phyloP scores from a whole-genome alignment of 176 grass and related monocot genomes.

The Puya raimondii region DNA sequence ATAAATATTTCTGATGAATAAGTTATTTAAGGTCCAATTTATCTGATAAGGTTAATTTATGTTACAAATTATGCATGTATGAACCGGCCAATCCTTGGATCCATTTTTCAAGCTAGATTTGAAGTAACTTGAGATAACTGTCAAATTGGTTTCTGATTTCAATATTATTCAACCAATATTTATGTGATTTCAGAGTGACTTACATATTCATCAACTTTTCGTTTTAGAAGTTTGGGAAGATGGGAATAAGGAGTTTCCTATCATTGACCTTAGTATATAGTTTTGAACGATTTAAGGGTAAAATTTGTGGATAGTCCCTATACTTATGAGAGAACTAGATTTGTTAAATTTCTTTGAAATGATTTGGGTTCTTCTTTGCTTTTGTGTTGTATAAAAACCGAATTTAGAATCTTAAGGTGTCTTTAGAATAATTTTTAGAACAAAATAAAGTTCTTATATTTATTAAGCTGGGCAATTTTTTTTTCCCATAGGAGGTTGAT shows the following conservation, averaged over 20 bases:
- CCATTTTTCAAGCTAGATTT: neutral
- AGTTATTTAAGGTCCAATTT: conserved; percentile 7
- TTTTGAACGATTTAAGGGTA: neutral
- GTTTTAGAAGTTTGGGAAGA: conserved; percentile 94
- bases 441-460: too few relatives aligned
- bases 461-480: too few relatives aligned
- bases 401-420: too few relatives aligned
- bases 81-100: too few relatives aligned
- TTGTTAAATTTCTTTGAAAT: too few relatives aligned
- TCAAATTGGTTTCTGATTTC: neutral
- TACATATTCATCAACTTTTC: conserved; percentile 66
- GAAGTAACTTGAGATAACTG: neutral
- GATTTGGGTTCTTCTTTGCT: too few relatives aligned
- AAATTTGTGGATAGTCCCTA: neutral
- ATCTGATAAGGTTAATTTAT: neutral
- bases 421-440: too few relatives aligned
- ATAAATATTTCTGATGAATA: neutral
- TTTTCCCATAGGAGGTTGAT: too few relatives aligned
- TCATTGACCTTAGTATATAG: conserved; percentile 79
- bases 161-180: conserved; percentile 1
- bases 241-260: conserved; percentile 52
- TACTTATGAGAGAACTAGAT: too few relatives aligned
- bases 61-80: too few relatives aligned
- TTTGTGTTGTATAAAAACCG: too few relatives aligned
- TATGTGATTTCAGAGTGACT: conserved; percentile 52